These are phyloP conservation scores for Colletotrichum euphorbiae DNA, from an alignment of 2,329 filamentous ascomycete species.

Conservation along the genomic window DNA sequence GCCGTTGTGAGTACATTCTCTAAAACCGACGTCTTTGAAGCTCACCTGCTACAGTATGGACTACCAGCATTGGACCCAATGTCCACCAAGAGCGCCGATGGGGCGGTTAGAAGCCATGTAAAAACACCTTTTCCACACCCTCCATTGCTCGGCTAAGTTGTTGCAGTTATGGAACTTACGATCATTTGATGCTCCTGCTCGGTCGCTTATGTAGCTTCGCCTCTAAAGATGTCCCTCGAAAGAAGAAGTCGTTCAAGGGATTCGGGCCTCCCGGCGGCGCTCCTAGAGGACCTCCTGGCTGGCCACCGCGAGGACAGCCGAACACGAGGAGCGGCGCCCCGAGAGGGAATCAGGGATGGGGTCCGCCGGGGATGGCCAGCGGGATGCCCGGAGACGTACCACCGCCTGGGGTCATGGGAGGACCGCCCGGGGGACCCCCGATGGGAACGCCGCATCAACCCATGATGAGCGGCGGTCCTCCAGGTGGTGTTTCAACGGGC, in stretches of 20 bases:
- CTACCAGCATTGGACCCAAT: conserved; percentile 85
- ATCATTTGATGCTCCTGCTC: conserved; percentile 86
- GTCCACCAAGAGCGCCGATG: conserved; percentile 84
- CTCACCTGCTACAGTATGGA: conserved; percentile 71
- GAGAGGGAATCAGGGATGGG: conserved; percentile 19
- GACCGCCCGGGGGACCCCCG: background rate
- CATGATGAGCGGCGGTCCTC: conserved; percentile 15
- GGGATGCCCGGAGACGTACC: conserved; percentile 18
- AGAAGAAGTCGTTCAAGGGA: conserved; percentile 74
- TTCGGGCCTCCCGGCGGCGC: conserved; percentile 57
- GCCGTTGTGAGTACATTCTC: conserved; percentile 74
- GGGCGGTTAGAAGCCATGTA: conserved; percentile 80
- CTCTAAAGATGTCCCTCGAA: conserved; percentile 80
- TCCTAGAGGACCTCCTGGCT: conserved; percentile 45
- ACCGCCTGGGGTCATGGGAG: conserved; percentile 26
- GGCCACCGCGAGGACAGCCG: conserved; percentile 49
- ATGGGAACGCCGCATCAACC: conserved; percentile 9
- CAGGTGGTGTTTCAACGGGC: conserved; percentile 6
- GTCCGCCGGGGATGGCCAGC: conserved; percentile 24
- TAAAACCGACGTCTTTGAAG: conserved; percentile 26
- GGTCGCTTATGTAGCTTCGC: conserved; percentile 84
- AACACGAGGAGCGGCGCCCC: conserved; percentile 16
- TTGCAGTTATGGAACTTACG: conserved; percentile 83
- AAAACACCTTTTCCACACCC: conserved; percentile 45
- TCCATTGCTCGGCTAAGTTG: conserved; percentile 43